phyloP scores from a whole-genome alignment of 1,284 basidiomycete genomes.

The Cutaneotrichosporon sp. region DNA sequence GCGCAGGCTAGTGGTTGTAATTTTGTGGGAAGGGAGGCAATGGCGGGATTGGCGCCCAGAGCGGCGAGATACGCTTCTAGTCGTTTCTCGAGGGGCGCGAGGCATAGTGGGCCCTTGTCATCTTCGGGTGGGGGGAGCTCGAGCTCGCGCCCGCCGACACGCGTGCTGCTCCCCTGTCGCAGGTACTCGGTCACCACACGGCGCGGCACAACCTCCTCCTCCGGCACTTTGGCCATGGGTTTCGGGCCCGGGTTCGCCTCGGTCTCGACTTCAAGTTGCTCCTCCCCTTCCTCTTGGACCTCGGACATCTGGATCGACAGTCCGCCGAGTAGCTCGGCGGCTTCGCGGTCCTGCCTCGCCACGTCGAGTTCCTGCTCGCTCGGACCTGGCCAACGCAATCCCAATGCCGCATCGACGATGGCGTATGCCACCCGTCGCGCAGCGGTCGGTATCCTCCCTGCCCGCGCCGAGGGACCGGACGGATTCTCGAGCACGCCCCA shows the following conservation, averaged over 20 bases:
- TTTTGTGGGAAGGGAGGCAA: slow-evolving; percentile 49
- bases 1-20: slow-evolving; percentile 42
- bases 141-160: slow-evolving; percentile 56
- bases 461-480: slow-evolving; percentile 29
- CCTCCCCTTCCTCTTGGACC: background rate
- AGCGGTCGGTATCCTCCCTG: slow-evolving; percentile 22
- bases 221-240: background rate
- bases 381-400: slow-evolving; percentile 33
- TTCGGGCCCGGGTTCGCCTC: background rate
- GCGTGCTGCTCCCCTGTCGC: slow-evolving; percentile 67
- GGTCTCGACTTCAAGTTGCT: background rate
- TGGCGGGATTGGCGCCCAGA: slow-evolving; percentile 58
- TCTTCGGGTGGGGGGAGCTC: slow-evolving; percentile 36
- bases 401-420: slow-evolving; percentile 49
- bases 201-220: slow-evolving; percentile 21
- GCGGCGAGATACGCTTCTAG: slow-evolving; percentile 61
- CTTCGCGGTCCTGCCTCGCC: slow-evolving; percentile 23
- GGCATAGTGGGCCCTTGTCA: slow-evolving; percentile 37
- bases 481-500: slow-evolving; percentile 43
- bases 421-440: slow-evolving; percentile 36
- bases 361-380: slow-evolving; percentile 43
- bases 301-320: slow-evolving; percentile 5
- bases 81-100: slow-evolving; percentile 60
- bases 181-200: slow-evolving; percentile 66
- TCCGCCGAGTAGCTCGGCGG: slow-evolving; percentile 24